Evolutionary conservation across 2,329 filamentous ascomycete species (phyloP), one percentile per base, ranked within the genome.

Genomic region (Blastomyces emzantsi): DNA sequence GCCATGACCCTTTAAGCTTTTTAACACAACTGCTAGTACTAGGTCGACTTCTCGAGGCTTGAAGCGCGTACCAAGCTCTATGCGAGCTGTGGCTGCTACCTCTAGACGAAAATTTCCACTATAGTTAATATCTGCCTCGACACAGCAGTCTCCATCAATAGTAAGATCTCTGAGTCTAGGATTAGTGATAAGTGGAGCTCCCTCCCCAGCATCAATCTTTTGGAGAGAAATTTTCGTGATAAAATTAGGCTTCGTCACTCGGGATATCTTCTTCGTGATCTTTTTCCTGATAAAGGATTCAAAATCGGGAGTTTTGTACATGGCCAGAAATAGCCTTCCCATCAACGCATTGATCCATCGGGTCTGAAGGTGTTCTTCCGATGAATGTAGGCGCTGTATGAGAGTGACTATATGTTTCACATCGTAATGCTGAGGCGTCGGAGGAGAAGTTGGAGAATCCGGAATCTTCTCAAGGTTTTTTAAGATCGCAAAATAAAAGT

Each of bases 401-500:
- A 99, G 81, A 36, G 88, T 87, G 69, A 97, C 92, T 57, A 97
- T 90, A 76, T 96, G 87, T 71, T 89, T 88, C 19, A 91, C 85
- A 39, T 96, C 89, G 70, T 96, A 96, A 17, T 87, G 82, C 66
- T 90, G 84, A 11, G 90, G 88, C 62, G 82, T 82, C 0, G 92
- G 91, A 0, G 86, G 83, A 25, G 80, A 79, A 62, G 82, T 79
- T 28, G 80, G 79, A 2, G 80, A 78, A 49, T 82, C 81, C 64
- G 85, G 81, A 19, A 84, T 83, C 69, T 88, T 86, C 68, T 92
- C 87, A 73, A 96, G 90, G 67, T 92, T 95, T 70, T 87, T 87
- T 49, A 99, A 80, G 69, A 99, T 81, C 15, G 93, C 90, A 76
- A 96, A 93, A 75, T 99, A 99, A 76, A 99, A 97, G 73, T 99